phyloP scores from a whole-genome alignment of 805 yeast genomes.

The Ogataea corticis region DNA sequence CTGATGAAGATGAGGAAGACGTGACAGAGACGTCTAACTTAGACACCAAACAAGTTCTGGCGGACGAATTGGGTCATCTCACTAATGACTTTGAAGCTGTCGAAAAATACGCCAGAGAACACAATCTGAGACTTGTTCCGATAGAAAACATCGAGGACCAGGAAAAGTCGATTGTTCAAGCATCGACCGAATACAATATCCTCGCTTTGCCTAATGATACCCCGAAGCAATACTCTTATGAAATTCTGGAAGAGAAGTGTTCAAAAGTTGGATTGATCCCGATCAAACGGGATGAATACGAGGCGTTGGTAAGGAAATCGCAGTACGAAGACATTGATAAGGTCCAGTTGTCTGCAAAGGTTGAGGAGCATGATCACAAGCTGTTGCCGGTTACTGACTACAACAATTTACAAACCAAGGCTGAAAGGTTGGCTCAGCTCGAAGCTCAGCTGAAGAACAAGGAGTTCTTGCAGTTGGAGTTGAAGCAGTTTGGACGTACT shows the following conservation, averaged over 20 bases:
- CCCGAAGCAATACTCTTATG: constrained; percentile 13
- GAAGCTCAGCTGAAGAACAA: background rate
- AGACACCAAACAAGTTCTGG: constrained; percentile 11
- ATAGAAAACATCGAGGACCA: constrained; percentile 7
- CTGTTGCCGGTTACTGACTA: constrained; percentile 15
- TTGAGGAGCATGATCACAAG: constrained; percentile 20
- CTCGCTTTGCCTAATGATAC: constrained; percentile 31
- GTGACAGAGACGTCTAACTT: constrained; percentile 8
- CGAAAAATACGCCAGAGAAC: constrained; percentile 32
- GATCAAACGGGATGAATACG: constrained; percentile 21
- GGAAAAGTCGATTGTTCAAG: constrained; percentile 23
- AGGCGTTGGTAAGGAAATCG: constrained; percentile 22
- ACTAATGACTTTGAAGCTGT: constrained; percentile 10
- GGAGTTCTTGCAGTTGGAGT: constrained; percentile 7
- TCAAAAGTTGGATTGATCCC: constrained; percentile 23
- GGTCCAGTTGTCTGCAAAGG: constrained; percentile 16
- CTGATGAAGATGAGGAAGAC: constrained; percentile 17
- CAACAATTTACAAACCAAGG: background rate
- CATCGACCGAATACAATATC: constrained; percentile 27
- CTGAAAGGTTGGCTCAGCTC: background rate
- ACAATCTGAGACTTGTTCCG: constrained; percentile 22
- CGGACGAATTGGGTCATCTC: constrained; percentile 24
- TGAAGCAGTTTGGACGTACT: background rate
- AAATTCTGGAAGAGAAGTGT: constrained; percentile 7
- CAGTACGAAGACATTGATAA: constrained; percentile 24